Evolutionary conservation across 2,329 filamentous ascomycete genomes (phyloP).

Genomic region (Alternaria viburni): DNA sequence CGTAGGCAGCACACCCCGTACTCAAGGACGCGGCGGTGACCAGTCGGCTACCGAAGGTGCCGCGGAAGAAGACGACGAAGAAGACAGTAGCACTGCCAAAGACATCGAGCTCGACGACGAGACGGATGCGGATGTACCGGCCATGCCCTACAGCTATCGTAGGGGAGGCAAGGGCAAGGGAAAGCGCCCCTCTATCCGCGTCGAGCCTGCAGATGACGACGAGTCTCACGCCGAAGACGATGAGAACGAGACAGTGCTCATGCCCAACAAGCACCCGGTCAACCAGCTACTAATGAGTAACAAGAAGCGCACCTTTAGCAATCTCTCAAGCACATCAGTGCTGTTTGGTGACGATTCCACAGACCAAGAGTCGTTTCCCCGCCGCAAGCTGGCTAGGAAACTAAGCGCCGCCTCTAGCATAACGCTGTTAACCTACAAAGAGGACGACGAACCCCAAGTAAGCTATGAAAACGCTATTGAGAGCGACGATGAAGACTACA

Average conservation of each 20-base stretch:
- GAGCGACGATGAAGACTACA: slow-evolving; percentile 62
- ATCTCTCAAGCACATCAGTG: slow-evolving; percentile 46
- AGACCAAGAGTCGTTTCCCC: slow-evolving; percentile 42
- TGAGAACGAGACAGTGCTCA: slow-evolving; percentile 35
- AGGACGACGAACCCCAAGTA: slow-evolving; percentile 25
- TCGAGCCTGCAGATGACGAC: slow-evolving; percentile 41
- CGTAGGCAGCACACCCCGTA: slow-evolving; percentile 27
- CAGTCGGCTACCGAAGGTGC: slow-evolving; percentile 38
- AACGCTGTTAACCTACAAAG: slow-evolving; percentile 46
- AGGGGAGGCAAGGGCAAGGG: slow-evolving; percentile 45
- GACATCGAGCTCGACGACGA: slow-evolving; percentile 45
- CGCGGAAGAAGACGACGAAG: slow-evolving; percentile 44
- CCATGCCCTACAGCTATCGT: slow-evolving; percentile 42
- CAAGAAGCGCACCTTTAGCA: slow-evolving; percentile 51
- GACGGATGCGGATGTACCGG: slow-evolving; percentile 41
- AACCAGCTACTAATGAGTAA: slow-evolving; percentile 36
- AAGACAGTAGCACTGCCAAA: slow-evolving; percentile 40
- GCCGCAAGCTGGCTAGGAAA: slow-evolving; percentile 46
- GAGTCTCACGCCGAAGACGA: slow-evolving; percentile 40
- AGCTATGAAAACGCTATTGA: slow-evolving; percentile 47
- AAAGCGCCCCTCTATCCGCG: slow-evolving; percentile 45
- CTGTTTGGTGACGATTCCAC: slow-evolving; percentile 45
- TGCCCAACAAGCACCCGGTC: slow-evolving; percentile 36
- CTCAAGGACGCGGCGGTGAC: slow-evolving; percentile 31
- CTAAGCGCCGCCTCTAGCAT: slow-evolving; percentile 42